These are phyloP conservation scores for Beta vulgaris DNA, from an alignment of 148 eudicot species.

Conservation along the genomic window DNA sequence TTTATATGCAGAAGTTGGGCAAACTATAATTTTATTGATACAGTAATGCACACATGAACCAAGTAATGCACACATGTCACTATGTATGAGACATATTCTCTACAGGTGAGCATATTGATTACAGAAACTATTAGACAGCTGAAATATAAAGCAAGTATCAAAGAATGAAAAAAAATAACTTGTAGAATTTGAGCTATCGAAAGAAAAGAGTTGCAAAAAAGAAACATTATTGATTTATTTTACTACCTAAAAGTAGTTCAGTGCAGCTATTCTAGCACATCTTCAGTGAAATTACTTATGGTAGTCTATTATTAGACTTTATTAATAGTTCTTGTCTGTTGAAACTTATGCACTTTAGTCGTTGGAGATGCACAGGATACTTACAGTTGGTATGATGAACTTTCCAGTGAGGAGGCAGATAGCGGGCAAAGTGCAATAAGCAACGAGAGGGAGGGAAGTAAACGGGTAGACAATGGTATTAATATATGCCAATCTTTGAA, in stretches of 20 bases:
- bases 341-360: not conserved
- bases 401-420: slow-evolving; percentile 96
- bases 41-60: no score
- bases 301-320: not conserved
- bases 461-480: slow-evolving; percentile 97
- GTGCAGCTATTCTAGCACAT: not conserved
- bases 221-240: no score
- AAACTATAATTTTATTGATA: not conserved
- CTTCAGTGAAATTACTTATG: no score
- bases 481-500: slow-evolving; percentile 88
- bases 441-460: slow-evolving; percentile 88
- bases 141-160: no score
- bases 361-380: not conserved
- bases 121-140: no score
- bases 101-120: no score
- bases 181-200: no score
- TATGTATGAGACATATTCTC: no score
- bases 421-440: slow-evolving; percentile 86
- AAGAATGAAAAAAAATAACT: no score
- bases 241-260: no score
- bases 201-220: no score
- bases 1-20: not conserved
- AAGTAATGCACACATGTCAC: no score
- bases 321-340: not conserved
- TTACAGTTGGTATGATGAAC: slow-evolving; percentile 98